Percentiles rank a stretch among this genome's conserved stretches.
Conservation (phyloP, 768 basidiomycete genomes). For the Hygrophorus russula region DNA sequence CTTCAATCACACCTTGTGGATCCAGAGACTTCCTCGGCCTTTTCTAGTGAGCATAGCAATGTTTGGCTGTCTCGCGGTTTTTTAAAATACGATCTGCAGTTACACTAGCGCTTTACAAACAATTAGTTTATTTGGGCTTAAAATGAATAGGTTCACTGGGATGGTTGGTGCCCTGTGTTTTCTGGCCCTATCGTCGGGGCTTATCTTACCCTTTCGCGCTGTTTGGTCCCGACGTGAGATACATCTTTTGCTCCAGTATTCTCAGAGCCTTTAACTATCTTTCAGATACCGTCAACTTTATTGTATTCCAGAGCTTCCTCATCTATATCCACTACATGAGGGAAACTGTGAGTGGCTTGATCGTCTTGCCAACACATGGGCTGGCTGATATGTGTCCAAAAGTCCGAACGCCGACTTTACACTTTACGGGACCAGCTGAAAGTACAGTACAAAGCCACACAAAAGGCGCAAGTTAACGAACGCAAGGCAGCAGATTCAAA, state of each 20-base stretch:
- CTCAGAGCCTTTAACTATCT: neutral
- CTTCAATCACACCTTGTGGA: conserved; percentile 22
- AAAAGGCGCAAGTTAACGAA: conserved; percentile 72
- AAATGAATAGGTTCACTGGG: conserved; percentile 56
- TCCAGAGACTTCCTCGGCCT: conserved; percentile 33
- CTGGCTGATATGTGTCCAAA: conserved; percentile 17
- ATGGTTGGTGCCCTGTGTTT: conserved; percentile 44
- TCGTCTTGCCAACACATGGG: conserved; percentile 1
- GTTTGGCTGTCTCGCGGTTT: conserved; percentile 4
- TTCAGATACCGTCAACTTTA: conserved; percentile 55
- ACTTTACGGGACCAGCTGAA: conserved; percentile 68
- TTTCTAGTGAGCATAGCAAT: conserved; percentile 38
- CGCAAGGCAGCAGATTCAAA: conserved; percentile 73
- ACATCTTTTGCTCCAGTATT: neutral
- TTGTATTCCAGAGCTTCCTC: conserved; percentile 69
- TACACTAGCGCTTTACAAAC: conserved; percentile 40
- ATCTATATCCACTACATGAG: conserved; percentile 65
- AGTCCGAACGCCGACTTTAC: conserved; percentile 62
- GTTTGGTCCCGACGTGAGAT: conserved; percentile 10
- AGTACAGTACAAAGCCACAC: conserved; percentile 51
- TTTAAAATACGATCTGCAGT: neutral
- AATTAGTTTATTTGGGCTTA: conserved; percentile 61
- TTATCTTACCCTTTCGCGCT: conserved; percentile 10
- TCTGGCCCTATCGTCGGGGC: conserved; percentile 31
- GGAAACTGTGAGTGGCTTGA: conserved; percentile 34